Evolutionary conservation across 2,329 filamentous ascomycete genomes (phyloP).

Genomic region (Paracorniculantispora psalliotae): DNA sequence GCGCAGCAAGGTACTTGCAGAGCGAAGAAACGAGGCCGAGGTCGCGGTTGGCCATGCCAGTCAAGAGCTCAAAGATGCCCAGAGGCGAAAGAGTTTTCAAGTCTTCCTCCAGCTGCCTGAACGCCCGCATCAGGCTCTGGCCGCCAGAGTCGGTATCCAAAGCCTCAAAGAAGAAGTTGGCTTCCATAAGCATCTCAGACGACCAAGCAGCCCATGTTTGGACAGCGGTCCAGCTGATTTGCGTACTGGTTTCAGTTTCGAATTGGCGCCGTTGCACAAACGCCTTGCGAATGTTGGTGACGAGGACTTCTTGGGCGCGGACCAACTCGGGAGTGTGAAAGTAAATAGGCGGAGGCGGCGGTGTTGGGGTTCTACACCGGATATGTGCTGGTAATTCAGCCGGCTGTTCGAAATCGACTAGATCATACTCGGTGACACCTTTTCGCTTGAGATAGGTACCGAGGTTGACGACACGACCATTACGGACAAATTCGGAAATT

Average conservation of each 20-base stretch:
- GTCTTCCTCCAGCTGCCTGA: slow-evolving; percentile 39
- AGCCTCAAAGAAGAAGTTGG: slow-evolving; percentile 38
- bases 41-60: slow-evolving; percentile 41
- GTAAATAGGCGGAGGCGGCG: slow-evolving; percentile 37
- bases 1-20: slow-evolving; percentile 41
- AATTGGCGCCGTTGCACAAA: slow-evolving; percentile 41
- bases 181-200: slow-evolving; percentile 39
- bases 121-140: slow-evolving; percentile 36
- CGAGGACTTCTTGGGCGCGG: slow-evolving; percentile 39
- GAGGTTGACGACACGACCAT: slow-evolving; percentile 47
- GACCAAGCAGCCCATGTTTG: slow-evolving; percentile 42
- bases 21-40: slow-evolving; percentile 41
- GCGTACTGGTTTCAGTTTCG: slow-evolving; percentile 33
- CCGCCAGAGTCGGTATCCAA: slow-evolving; percentile 36
- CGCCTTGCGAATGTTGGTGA: slow-evolving; percentile 40
- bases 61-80: slow-evolving; percentile 37
- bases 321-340: slow-evolving; percentile 39
- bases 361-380: slow-evolving; percentile 41
- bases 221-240: slow-evolving; percentile 35
- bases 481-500: slow-evolving; percentile 48
- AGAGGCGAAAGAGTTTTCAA: slow-evolving; percentile 39
- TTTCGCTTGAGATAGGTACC: slow-evolving; percentile 49
- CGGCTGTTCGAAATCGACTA: slow-evolving; percentile 41
- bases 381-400: slow-evolving; percentile 39
- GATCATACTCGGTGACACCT: slow-evolving; percentile 48